Percentiles rank a stretch among this genome's conserved stretches.
Evolutionary conservation across 2,329 filamentous ascomycete genomes (phyloP).

Genomic region (Colletotrichum neosansevieriae): DNA sequence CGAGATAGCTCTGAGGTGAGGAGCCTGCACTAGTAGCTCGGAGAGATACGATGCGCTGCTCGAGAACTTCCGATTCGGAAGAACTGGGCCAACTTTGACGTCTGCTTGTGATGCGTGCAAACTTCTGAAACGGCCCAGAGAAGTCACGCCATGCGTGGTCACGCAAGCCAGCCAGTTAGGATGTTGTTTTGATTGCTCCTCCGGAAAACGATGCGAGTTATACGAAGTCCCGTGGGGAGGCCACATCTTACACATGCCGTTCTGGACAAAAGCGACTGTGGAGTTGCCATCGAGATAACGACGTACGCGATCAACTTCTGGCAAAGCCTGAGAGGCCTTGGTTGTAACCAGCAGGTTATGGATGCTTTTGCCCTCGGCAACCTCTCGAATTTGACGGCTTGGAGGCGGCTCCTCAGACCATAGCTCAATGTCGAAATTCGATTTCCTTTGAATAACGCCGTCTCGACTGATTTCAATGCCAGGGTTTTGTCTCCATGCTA

Average conservation of each 20-base stretch:
- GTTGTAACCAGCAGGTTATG: constrained; percentile 82
- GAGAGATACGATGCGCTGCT: constrained; percentile 52
- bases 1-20: constrained; percentile 55
- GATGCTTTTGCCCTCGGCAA: constrained; percentile 61
- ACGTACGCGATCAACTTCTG: constrained; percentile 69
- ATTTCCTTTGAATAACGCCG: constrained; percentile 47
- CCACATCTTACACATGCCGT: constrained; percentile 82
- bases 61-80: constrained; percentile 43
- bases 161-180: constrained; percentile 81
- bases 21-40: constrained; percentile 55
- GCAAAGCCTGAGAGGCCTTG: constrained; percentile 78
- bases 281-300: constrained; percentile 72
- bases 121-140: constrained; percentile 62
- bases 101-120: constrained; percentile 64
- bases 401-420: constrained; percentile 61
- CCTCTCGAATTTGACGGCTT: constrained; percentile 53
- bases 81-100: constrained; percentile 61
- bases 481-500: constrained; percentile 58
- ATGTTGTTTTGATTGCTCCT: constrained; percentile 41
- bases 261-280: constrained; percentile 88
- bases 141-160: constrained; percentile 68
- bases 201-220: constrained; percentile 54
- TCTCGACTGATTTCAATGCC: constrained; percentile 60
- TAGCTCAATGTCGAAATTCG: constrained; percentile 64
- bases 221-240: constrained; percentile 63